Evolutionary conservation across 306 rosid species (phyloP), one percentile per base, ranked within the genome.

Genomic region (Comarum palustre): DNA sequence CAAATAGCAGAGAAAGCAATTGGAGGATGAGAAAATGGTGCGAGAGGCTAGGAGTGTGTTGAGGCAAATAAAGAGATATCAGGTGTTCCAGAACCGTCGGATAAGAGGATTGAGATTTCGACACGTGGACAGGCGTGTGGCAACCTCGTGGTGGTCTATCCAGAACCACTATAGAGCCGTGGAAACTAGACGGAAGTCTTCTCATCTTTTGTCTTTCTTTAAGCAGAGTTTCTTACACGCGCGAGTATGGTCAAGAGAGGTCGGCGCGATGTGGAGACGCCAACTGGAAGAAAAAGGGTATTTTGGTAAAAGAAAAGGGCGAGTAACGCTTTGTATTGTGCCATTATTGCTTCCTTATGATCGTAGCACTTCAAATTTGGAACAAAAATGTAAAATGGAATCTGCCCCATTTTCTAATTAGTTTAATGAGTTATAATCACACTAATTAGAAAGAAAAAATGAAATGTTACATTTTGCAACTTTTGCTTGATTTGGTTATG

Each of bases 81-180:
- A 43, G 19, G 79, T 77, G 38, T 2, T 69, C 73, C 2, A 14
- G 19, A 3, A 2, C 75, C 86, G 88, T 86, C 46, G n/a, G 90
- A 86, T 86, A 0, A 0, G 0, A 67, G 0, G 65, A 81, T 2
- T 0, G 0, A 0, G 82, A 84, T 81, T 1, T 12, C 3, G 1
- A 50, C 42, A 61, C 2, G 66, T 74, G 62, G 2, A 41, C 0
- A 17, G 86, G 93, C 91, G 93, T 90, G 96, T 90, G 93, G 83
- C 59, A 17, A 47, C 4, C 93, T 83, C 85, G 87, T 88, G 96
- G 96, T 42, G 14, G 50, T 34, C 51, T 77, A 68, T 65, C 79
- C 58, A 39, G 0, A 50, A 0, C 52, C 50, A 7, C n/a, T 71
- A 69, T 58, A 29, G n/a, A 71, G 46, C 75, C 9, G 32, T 42